These are phyloP conservation scores for Vigna reflexopilosa DNA, from an alignment of 306 rosid genomes.

Conservation along the genomic window DNA sequence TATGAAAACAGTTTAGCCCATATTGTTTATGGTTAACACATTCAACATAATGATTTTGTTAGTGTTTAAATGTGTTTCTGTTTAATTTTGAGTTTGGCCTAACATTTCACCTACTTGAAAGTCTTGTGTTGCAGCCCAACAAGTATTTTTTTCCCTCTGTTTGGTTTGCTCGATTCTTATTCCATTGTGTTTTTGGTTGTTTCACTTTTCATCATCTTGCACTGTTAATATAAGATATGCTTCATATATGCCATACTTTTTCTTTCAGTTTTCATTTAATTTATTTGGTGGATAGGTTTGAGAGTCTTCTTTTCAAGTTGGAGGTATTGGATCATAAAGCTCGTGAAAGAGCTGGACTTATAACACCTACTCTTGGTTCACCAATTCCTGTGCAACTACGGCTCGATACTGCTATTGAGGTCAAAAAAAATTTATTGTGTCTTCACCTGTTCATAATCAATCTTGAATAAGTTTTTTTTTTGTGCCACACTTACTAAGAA, in stretches of 20 bases:
- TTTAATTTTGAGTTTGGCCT: too few relatives aligned
- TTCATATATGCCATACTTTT: conserved; percentile 18
- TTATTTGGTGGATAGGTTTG: conserved; percentile 67
- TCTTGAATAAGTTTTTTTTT: conserved; percentile 8
- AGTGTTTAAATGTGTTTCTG: conserved; percentile 20
- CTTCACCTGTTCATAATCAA: conserved; percentile 18
- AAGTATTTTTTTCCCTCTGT: not conserved
- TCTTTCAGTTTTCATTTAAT: conserved; percentile 41
- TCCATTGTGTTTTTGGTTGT: conserved; percentile 21
- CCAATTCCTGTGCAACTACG: conserved; percentile 84
- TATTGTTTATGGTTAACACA: conserved; percentile 26
- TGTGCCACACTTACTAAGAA: too few relatives aligned
- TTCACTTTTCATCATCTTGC: conserved; percentile 30
- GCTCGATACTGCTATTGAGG: conserved; percentile 88
- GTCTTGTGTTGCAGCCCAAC: conserved; percentile 16
- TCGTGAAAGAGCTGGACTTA: conserved; percentile 94
- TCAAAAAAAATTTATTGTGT: conserved; percentile 40
- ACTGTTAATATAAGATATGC: conserved; percentile 19
- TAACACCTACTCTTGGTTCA: conserved; percentile 87
- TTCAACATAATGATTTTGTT: conserved; percentile 22
- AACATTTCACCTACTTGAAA: conserved; percentile 32
- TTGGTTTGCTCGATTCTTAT: not conserved
- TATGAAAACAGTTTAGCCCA: conserved; percentile 2
- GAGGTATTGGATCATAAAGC: conserved; percentile 98
- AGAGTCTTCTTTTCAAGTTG: conserved; percentile 84